These are phyloP conservation scores for Cercospora sojina DNA, from an alignment of 2,329 filamentous ascomycete species.

Conservation along the genomic window DNA sequence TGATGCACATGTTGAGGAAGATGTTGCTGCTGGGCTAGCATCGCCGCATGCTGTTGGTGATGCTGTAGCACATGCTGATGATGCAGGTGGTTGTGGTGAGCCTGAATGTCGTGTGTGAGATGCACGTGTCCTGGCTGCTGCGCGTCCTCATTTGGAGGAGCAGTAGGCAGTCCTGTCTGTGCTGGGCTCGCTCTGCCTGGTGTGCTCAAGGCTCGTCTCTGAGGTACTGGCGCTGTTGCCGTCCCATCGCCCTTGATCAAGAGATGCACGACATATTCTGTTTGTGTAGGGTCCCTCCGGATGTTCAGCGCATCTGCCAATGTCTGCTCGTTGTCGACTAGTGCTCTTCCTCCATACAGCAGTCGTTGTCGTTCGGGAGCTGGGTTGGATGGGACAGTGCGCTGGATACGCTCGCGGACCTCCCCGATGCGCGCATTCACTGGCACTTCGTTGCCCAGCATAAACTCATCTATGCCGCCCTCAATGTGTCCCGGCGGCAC, in stretches of 20 bases:
- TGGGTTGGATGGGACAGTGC: slow-evolving; percentile 50
- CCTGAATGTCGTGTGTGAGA: background rate
- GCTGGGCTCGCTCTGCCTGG: slow-evolving; percentile 18
- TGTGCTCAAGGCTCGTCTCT: slow-evolving; percentile 17
- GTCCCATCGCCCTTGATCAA: slow-evolving; percentile 33
- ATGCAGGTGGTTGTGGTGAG: slow-evolving; percentile 6
- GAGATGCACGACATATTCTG: slow-evolving; percentile 38
- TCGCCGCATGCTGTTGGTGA: slow-evolving; percentile 11
- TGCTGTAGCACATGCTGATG: slow-evolving; percentile 13
- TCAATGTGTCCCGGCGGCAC: slow-evolving; percentile 36
- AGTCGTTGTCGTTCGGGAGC: slow-evolving; percentile 53
- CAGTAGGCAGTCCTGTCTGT: slow-evolving; percentile 9
- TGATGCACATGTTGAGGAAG: slow-evolving; percentile 18
- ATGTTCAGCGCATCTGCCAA: slow-evolving; percentile 53
- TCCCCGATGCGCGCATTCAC: slow-evolving; percentile 48
- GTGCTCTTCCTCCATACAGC: slow-evolving; percentile 57
- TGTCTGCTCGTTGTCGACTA: slow-evolving; percentile 50
- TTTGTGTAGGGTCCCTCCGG: slow-evolving; percentile 47
- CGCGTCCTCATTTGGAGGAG: background rate
- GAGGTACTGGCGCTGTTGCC: slow-evolving; percentile 17
- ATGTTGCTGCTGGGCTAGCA: slow-evolving; percentile 10
- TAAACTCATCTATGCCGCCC: slow-evolving; percentile 32
- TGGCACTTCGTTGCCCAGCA: slow-evolving; percentile 29
- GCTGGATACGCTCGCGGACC: slow-evolving; percentile 54
- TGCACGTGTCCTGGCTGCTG: slow-evolving; percentile 7